These are phyloP conservation scores for Whalleya microplaca DNA, from an alignment of 2,329 filamentous ascomycete species.

Conservation along the genomic window DNA sequence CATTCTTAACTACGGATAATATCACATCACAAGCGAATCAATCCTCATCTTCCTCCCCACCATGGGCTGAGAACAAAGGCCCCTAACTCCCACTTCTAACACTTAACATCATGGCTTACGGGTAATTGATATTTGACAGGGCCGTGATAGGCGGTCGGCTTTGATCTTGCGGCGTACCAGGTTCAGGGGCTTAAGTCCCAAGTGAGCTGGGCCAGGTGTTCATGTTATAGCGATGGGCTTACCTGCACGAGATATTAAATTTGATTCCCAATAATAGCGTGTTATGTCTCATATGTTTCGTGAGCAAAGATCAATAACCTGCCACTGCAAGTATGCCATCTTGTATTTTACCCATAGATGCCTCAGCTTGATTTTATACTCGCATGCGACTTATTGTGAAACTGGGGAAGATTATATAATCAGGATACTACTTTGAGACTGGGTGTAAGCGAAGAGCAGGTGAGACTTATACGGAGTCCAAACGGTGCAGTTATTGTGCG, in stretches of 20 bases:
- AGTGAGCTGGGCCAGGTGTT: background rate
- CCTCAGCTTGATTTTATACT: too few species aligned
- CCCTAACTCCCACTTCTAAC: background rate
- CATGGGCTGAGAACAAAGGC: background rate
- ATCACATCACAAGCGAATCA: background rate
- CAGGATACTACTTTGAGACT: too few species aligned
- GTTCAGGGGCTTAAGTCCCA: background rate
- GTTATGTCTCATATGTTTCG: background rate
- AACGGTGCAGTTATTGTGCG: too few species aligned
- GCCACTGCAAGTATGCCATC: too few species aligned
- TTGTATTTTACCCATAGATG: too few species aligned
- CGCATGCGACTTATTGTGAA: too few species aligned
- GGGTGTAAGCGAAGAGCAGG: too few species aligned
- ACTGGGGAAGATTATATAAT: too few species aligned
- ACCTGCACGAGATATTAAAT: background rate
- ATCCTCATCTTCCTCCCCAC: constrained; percentile 3
- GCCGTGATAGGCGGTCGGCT: background rate
- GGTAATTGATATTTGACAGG: background rate
- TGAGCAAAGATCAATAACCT: too few species aligned
- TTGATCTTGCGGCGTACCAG: background rate
- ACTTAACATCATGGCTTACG: background rate
- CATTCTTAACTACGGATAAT: too few species aligned
- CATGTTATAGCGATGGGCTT: background rate
- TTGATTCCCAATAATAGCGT: background rate
- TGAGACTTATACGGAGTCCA: too few species aligned